Conservation (phyloP, 2,329 filamentous ascomycete species). For the Diaporthe sp. region DNA sequence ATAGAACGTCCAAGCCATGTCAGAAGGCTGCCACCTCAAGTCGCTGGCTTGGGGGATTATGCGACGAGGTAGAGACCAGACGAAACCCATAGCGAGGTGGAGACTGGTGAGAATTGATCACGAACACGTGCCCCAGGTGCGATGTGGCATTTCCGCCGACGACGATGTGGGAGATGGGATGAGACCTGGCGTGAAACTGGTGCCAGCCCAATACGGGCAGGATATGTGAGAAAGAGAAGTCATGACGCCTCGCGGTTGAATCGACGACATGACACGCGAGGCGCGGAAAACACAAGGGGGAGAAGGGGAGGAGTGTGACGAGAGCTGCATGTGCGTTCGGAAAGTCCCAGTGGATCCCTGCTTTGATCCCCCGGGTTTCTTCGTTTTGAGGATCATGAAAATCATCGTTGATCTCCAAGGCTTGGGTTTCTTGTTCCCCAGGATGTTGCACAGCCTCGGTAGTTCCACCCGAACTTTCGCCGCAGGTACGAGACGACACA, state of each 20-base stretch:
- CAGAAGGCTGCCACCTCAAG: conserved; percentile 30
- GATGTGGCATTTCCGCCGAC: conserved; percentile 5
- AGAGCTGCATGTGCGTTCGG: not conserved
- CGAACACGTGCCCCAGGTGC: not conserved
- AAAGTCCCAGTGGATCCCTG: not conserved
- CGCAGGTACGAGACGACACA: conserved; percentile 10
- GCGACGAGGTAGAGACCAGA: conserved; percentile 38
- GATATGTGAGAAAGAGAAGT: not conserved
- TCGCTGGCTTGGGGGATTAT: conserved; percentile 26
- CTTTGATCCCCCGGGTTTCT: conserved; percentile 11
- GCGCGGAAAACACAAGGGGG: not conserved
- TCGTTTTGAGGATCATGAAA: conserved; percentile 29
- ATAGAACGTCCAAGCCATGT: not conserved
- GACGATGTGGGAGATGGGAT: conserved; percentile 15
- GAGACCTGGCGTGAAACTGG: conserved; percentile 36
- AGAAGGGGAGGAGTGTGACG: not conserved
- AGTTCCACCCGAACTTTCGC: not conserved
- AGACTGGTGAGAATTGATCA: not conserved
- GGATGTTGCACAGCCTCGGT: conserved; percentile 8
- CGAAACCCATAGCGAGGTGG: conserved; percentile 32
- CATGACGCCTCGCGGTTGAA: not conserved
- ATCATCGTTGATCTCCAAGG: conserved; percentile 24
- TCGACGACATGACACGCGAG: not conserved
- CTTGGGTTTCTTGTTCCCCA: not conserved
- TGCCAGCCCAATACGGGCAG: conserved; percentile 11